phyloP scores from a whole-genome alignment of 441 rosid species.

The Adansonia gregorii region DNA sequence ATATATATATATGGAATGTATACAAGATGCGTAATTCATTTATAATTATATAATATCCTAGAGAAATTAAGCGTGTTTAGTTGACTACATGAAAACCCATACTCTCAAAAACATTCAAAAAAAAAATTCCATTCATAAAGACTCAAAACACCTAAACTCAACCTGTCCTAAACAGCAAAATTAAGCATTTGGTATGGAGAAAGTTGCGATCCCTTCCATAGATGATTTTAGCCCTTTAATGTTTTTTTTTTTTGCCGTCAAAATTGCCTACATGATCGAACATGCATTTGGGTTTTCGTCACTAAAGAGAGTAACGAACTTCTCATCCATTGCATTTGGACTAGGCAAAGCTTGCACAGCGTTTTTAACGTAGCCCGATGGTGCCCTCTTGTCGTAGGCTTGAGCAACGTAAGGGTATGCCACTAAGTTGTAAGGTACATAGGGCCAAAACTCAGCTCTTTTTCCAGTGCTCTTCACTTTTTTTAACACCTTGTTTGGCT shows the following conservation, averaged over 20 bases:
- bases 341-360: slow-evolving; percentile 63
- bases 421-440: slow-evolving; percentile 73
- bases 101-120: background rate
- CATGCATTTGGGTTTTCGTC: slow-evolving; percentile 90
- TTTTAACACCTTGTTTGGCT: slow-evolving; percentile 72
- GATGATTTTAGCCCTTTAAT: background rate
- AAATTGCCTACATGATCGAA: slow-evolving; percentile 57
- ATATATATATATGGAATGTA: background rate
- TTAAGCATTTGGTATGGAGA: background rate
- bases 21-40: background rate
- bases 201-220: background rate
- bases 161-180: background rate
- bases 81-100: background rate
- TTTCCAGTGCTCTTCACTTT: slow-evolving; percentile 72
- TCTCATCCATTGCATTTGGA: slow-evolving; percentile 59
- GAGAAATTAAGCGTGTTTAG: background rate
- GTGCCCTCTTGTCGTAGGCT: slow-evolving; percentile 89
- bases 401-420: slow-evolving; percentile 78
- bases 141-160: background rate
- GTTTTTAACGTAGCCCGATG: slow-evolving; percentile 72
- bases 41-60: background rate
- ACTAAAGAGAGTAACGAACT: slow-evolving; percentile 54
- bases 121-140: background rate
- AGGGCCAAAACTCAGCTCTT: slow-evolving; percentile 90
- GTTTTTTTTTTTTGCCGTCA: background rate